These are phyloP conservation scores for Colletotrichum sp. DNA, from an alignment of 2,329 filamentous ascomycete species.

Conservation along the genomic window DNA sequence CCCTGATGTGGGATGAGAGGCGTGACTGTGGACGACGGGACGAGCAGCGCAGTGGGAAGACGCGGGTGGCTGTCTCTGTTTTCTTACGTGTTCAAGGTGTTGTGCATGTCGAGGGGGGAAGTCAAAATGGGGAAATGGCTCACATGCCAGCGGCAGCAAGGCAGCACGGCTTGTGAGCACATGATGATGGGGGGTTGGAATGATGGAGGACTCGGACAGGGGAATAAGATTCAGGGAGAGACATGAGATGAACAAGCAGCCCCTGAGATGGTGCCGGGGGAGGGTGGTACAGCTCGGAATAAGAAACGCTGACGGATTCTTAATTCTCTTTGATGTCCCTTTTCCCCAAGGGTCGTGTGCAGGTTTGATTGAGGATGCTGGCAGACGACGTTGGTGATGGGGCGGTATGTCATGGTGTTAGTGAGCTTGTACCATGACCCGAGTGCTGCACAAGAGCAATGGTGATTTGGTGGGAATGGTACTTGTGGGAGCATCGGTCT, in stretches of 20 bases:
- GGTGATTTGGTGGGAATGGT: not conserved
- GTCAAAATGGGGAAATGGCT: not conserved
- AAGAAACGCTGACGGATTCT: not conserved
- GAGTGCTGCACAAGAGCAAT: fast-evolving
- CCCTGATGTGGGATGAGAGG: not conserved
- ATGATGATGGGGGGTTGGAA: not conserved
- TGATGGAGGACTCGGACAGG: not conserved
- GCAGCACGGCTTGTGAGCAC: not conserved
- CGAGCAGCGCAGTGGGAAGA: not conserved
- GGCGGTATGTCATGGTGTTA: not conserved
- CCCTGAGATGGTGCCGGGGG: not conserved
- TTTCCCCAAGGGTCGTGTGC: not conserved
- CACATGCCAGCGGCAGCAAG: not conserved
- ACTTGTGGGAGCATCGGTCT: not conserved
- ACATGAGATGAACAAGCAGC: conserved; percentile 11
- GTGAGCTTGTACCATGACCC: not conserved
- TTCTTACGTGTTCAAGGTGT: not conserved
- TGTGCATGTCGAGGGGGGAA: not conserved
- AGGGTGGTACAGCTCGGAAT: not conserved
- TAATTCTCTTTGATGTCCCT: not conserved
- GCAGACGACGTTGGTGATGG: not conserved
- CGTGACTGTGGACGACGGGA: not conserved
- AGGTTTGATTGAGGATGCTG: not conserved
- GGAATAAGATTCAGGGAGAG: not conserved
- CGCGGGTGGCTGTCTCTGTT: not conserved